phyloP scores from a whole-genome alignment of 805 yeast genomes.

The Schwanniomyces sp. region DNA sequence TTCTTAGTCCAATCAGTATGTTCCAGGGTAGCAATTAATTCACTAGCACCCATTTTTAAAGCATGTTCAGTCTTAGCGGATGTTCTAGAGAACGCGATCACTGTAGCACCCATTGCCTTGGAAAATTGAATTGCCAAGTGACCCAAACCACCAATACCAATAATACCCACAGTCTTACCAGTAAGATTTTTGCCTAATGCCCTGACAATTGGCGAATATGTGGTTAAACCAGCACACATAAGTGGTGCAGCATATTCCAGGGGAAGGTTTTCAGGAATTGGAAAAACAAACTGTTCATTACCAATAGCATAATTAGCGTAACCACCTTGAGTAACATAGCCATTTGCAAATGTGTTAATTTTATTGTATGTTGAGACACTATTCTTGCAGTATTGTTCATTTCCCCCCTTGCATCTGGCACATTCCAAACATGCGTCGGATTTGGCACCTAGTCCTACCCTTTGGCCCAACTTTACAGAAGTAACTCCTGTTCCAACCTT shows the following conservation, averaged over 20 bases:
- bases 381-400: conserved; percentile 51
- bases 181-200: conserved; percentile 28
- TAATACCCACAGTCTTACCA: conserved; percentile 49
- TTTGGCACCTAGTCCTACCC: conserved; percentile 82
- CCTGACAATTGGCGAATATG: conserved; percentile 49
- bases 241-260: conserved; percentile 49
- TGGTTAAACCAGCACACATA: conserved; percentile 58
- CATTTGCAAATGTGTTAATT: conserved; percentile 31
- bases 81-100: conserved; percentile 42
- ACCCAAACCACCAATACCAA: conserved; percentile 70
- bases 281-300: conserved; percentile 44
- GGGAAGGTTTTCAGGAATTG: conserved; percentile 47
- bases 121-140: conserved; percentile 62
- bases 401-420: conserved; percentile 43
- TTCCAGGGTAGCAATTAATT: conserved; percentile 51
- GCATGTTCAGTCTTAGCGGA: conserved; percentile 30
- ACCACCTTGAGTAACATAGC: conserved; percentile 45
- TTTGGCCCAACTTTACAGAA: conserved; percentile 60
- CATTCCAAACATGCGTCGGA: conserved; percentile 63
- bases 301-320: conserved; percentile 50
- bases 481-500: conserved; percentile 57
- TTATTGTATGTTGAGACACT: conserved; percentile 52
- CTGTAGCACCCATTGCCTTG: conserved; percentile 64
- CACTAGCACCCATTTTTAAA: conserved; percentile 30
- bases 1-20: conserved; percentile 39